These are phyloP conservation scores for Globisporangium spiculum DNA, from an alignment of 352 stramenopile genomes.

Conservation along the genomic window DNA sequence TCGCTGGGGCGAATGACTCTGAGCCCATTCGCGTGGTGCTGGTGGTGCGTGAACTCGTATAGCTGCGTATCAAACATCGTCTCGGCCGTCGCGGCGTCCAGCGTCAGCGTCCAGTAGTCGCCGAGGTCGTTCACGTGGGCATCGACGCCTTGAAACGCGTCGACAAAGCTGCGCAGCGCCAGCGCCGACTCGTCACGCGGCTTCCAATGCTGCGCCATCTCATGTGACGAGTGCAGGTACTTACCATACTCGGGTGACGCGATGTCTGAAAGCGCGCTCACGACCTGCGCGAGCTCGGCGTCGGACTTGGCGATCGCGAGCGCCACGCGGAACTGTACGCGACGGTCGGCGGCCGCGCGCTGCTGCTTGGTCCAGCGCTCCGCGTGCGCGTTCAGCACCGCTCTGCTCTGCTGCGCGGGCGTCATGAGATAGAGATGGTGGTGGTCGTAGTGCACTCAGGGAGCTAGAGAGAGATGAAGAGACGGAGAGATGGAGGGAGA, in stretches of 20 bases:
- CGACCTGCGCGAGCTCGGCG: conserved; percentile 32
- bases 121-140: conserved; percentile 22
- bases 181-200: conserved; percentile 21
- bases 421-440: neutral
- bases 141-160: conserved; percentile 7
- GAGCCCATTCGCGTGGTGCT: conserved; percentile 18
- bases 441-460: neutral
- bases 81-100: conserved; percentile 43
- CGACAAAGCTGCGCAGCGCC: conserved; percentile 26
- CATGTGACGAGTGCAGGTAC: conserved; percentile 28
- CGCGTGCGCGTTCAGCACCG: conserved; percentile 16
- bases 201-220: conserved; percentile 40
- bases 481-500: neutral
- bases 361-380: conserved; percentile 12
- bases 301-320: conserved; percentile 31
- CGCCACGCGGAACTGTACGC: conserved; percentile 37
- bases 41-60: conserved; percentile 41
- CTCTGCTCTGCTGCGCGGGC: neutral
- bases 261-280: conserved; percentile 46
- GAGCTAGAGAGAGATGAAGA: neutral
- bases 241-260: conserved; percentile 46
- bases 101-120: conserved; percentile 48
- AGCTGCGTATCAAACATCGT: conserved; percentile 49
- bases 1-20: conserved; percentile 42
- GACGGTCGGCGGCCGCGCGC: conserved; percentile 21